phyloP scores from a whole-genome alignment of 2,329 filamentous ascomycete species.

The Waltergamsia citrina region DNA sequence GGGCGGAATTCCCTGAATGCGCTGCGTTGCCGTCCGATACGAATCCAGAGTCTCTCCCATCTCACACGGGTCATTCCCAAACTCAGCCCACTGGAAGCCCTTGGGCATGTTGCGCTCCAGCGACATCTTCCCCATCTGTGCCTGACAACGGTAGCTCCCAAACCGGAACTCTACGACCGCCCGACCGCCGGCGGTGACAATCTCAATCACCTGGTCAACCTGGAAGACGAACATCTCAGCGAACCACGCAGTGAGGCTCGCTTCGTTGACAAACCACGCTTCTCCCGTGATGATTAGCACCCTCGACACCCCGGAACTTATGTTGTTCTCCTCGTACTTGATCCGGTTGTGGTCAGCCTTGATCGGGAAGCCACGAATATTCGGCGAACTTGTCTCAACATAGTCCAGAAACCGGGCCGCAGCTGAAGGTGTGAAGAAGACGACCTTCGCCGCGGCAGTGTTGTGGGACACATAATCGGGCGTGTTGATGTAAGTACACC shows the following conservation, averaged over 20 bases:
- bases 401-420: slow-evolving; percentile 21
- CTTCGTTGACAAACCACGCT: slow-evolving; percentile 30
- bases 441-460: slow-evolving; percentile 35
- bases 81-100: slow-evolving; percentile 26
- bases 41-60: slow-evolving; percentile 19
- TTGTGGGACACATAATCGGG: slow-evolving; percentile 26
- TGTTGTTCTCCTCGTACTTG: slow-evolving; percentile 22
- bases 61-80: slow-evolving; percentile 24
- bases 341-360: slow-evolving; percentile 39
- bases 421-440: slow-evolving; percentile 33
- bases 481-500: slow-evolving; percentile 39
- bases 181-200: slow-evolving; percentile 15
- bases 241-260: slow-evolving; percentile 30
- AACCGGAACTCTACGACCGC: slow-evolving; percentile 40
- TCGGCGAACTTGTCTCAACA: slow-evolving; percentile 18
- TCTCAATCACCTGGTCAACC: slow-evolving; percentile 29
- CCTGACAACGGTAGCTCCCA: slow-evolving; percentile 45
- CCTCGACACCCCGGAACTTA: slow-evolving; percentile 24
- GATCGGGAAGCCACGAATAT: slow-evolving; percentile 23
- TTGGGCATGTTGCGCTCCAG: slow-evolving; percentile 22
- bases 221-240: slow-evolving; percentile 32
- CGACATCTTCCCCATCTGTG: slow-evolving; percentile 34
- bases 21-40: slow-evolving; percentile 17
- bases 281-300: slow-evolving; percentile 41
- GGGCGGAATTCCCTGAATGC: neutral